Evolutionary conservation across 371 early-diverging fungal genomes (phyloP).

Genomic region (Lichtheimia hyalospora): DNA sequence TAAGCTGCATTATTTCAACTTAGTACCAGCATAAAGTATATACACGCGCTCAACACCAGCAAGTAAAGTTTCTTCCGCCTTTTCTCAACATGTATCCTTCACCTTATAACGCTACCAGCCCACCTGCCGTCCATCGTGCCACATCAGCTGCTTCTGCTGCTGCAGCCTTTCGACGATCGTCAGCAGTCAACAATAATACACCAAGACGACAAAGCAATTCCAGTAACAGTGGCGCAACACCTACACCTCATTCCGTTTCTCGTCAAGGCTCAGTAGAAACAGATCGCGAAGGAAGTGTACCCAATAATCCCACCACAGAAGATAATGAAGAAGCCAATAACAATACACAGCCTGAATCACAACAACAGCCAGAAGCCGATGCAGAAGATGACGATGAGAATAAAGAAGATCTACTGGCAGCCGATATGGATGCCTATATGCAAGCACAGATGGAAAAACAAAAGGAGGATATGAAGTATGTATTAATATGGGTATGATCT

Average conservation of each 20-base stretch:
- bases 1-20: not conserved
- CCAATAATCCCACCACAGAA: not conserved
- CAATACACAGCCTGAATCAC: conserved; percentile 10
- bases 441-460: conserved; percentile 49
- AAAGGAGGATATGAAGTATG: conserved; percentile 51
- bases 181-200: conserved; percentile 1
- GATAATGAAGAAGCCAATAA: conserved; percentile 17
- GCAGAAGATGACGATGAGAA: conserved; percentile 47
- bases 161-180: conserved; percentile 33
- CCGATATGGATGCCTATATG: conserved; percentile 46
- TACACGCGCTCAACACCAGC: too few species aligned
- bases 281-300: conserved; percentile 38
- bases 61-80: too few species aligned
- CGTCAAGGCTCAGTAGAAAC: conserved; percentile 47
- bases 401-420: conserved; percentile 34
- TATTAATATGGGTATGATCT: not conserved
- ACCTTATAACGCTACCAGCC: conserved; percentile 23
- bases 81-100: conserved; percentile 24
- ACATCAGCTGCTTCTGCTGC: conserved; percentile 42
- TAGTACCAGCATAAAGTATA: too few species aligned
- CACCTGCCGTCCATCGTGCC: conserved; percentile 27
- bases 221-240: conserved; percentile 15
- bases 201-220: conserved; percentile 22
- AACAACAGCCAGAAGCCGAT: conserved; percentile 26
- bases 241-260: conserved; percentile 19